These are phyloP conservation scores for Boletus patriciae DNA, from an alignment of 768 basidiomycete genomes.

Conservation along the genomic window DNA sequence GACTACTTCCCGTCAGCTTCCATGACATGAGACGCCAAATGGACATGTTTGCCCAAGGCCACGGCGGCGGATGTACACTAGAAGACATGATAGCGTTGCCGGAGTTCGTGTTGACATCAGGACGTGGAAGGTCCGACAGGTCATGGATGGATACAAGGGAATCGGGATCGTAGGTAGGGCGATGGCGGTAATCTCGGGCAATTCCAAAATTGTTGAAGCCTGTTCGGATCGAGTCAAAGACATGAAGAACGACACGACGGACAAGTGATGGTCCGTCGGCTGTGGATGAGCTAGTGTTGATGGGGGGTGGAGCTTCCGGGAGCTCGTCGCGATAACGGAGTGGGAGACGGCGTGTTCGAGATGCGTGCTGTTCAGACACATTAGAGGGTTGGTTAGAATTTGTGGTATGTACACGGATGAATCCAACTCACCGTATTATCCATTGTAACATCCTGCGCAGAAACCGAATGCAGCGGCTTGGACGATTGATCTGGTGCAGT, in stretches of 20 bases:
- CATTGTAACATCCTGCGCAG: no score
- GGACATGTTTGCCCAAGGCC: slow-evolving; percentile 17
- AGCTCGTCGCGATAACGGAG: not conserved
- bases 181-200: not conserved
- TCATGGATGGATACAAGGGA: not conserved
- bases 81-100: no score
- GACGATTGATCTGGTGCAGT: no score
- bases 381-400: not conserved
- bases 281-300: not conserved
- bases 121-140: not conserved
- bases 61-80: not conserved
- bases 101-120: not conserved
- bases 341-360: not conserved
- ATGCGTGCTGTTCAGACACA: not conserved
- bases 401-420: no score
- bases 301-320: not conserved
- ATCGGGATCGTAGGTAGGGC: slow-evolving; percentile 5
- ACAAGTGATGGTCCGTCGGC: not conserved
- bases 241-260: not conserved
- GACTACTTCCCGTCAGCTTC: no score
- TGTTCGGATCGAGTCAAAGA: not conserved
- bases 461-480: no score
- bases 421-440: no score
- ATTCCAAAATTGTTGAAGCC: not conserved
- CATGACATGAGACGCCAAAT: slow-evolving; percentile 10